Evolutionary conservation across 2,329 filamentous ascomycete species (phyloP), one percentile per base, ranked within the genome.

Genomic region (Penicillium sclerotiorum): DNA sequence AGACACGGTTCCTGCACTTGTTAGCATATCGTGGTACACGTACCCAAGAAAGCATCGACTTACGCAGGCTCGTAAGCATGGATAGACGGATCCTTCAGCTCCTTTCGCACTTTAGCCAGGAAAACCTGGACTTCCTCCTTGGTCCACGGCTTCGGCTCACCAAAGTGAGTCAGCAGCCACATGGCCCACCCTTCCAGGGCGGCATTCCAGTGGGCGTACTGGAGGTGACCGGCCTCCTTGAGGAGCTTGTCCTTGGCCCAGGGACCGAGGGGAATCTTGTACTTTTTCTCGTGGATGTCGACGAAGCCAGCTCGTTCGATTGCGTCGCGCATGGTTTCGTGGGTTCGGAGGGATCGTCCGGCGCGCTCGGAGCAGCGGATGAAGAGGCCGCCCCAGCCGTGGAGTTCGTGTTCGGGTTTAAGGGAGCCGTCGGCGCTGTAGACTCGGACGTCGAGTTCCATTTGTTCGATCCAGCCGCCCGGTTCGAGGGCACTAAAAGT

Each of bases 161-260:
- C 63, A 35, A 47, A 58, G 15, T 61, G 55, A 4, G 59, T 65
- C 20, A 66, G 54, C 28, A 66, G 47, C 50, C 58, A 65, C 60
- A 66, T 60, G 1, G 63, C 63, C 56, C 58, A 65, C 1, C 63
- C 63, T 32, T 66, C 63, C 9, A 66, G 35, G 8, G 58, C 63
- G 27, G 61, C 40, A 12, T 54, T 58, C 63, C 63, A 65, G 12
- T 66, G 63, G 4, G 48, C 46, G 23, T 50, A 52, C 18, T 59
- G 51, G 15, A 61, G 75, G n/a, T 56, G 52, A 1, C 80, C 80
- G 1, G 81, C 60, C 42, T 66, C 57, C 45, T 69, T 66, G 28
- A 68, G 49, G 7, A 52, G 27, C 11, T 53, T 49, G 33, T 69
- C 63, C 36, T 55, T 65, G 1, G 62, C 56, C 68, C 67, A 70